These are phyloP conservation scores for Citrus unshiu DNA, from an alignment of 345 rosid genomes.

Conservation along the genomic window DNA sequence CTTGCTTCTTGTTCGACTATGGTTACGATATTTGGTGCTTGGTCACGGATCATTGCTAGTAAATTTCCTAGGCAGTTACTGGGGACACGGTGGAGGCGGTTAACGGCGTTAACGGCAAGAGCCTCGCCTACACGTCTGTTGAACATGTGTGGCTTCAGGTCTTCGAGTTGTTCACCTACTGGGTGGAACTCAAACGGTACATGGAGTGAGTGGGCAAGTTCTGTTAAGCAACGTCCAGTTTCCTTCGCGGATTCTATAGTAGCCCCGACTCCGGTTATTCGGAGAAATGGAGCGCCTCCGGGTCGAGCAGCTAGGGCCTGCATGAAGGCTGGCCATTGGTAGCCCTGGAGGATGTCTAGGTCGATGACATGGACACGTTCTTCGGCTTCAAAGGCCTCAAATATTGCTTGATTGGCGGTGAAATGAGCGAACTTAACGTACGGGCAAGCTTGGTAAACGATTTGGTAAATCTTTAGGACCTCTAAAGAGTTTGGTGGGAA, in stretches of 20 bases:
- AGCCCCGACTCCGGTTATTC: slow-evolving; percentile 58
- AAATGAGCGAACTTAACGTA: slow-evolving; percentile 67
- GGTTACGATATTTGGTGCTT: slow-evolving; percentile 63
- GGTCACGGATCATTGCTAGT: slow-evolving; percentile 56
- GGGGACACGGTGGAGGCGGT: slow-evolving; percentile 49
- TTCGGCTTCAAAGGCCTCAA: slow-evolving; percentile 66
- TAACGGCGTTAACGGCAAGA: slow-evolving; percentile 52
- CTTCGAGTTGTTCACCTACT: slow-evolving; percentile 50
- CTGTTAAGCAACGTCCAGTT: slow-evolving; percentile 59
- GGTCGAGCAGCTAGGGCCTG: slow-evolving; percentile 68
- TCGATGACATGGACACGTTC: slow-evolving; percentile 73
- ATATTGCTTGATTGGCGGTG: slow-evolving; percentile 70
- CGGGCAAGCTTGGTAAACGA: slow-evolving; percentile 66
- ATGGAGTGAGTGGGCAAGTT: slow-evolving; percentile 62
- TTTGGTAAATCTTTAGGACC: slow-evolving; percentile 56
- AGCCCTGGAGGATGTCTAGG: slow-evolving; percentile 65
- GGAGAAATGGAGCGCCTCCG: slow-evolving; percentile 50
- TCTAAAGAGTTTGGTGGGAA: slow-evolving; percentile 53
- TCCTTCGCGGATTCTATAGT: slow-evolving; percentile 38
- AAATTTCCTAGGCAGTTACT: slow-evolving; percentile 41
- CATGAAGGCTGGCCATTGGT: slow-evolving; percentile 84
- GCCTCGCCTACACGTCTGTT: slow-evolving; percentile 65
- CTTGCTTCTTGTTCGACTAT: slow-evolving; percentile 68
- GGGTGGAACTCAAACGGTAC: slow-evolving; percentile 62
- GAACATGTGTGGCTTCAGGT: slow-evolving; percentile 63